Conservation (phyloP, 208 protist genomes). For the Naegleria gruberi region DNA sequence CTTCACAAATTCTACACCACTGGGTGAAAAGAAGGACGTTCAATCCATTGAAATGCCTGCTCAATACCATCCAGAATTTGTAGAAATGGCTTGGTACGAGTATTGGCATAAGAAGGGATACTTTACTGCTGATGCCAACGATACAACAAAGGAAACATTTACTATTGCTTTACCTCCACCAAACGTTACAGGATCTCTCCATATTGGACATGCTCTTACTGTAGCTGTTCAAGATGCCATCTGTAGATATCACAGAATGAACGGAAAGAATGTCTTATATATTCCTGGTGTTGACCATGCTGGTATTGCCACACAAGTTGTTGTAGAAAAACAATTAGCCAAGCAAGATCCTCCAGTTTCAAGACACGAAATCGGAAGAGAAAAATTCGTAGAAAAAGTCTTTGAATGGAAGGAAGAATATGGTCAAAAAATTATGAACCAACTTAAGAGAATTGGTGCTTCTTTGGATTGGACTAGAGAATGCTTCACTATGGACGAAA, state of each 20-base stretch:
- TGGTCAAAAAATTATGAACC: constrained; percentile 81
- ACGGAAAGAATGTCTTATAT: constrained; percentile 92
- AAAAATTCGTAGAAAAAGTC: constrained; percentile 88
- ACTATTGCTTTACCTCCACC: constrained; percentile 97
- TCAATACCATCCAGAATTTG: constrained; percentile 77
- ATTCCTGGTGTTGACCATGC: constrained; percentile 99
- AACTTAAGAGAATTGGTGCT: constrained; percentile 90
- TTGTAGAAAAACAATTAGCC: constrained; percentile 93
- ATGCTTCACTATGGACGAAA: constrained; percentile 97
- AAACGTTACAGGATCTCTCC: constrained; percentile 98
- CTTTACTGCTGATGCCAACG: constrained; percentile 80
- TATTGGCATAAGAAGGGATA: constrained; percentile 95
- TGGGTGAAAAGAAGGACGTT: not conserved
- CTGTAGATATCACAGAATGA: constrained; percentile 88
- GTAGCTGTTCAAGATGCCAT: constrained; percentile 88
- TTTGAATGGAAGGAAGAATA: constrained; percentile 97
- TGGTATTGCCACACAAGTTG: constrained; percentile 97
- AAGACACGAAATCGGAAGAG: constrained; percentile 91
- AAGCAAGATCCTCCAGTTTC: constrained; percentile 43
- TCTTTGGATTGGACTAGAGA: constrained; percentile 96
- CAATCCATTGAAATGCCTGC: constrained; percentile 52
- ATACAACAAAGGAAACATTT: constrained; percentile 64
- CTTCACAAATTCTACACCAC: not conserved
- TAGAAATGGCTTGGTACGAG: constrained; percentile 93
- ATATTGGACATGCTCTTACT: constrained; percentile 98